phyloP scores from a whole-genome alignment of 345 rosid genomes.

The Raphanus raphanistrum region DNA sequence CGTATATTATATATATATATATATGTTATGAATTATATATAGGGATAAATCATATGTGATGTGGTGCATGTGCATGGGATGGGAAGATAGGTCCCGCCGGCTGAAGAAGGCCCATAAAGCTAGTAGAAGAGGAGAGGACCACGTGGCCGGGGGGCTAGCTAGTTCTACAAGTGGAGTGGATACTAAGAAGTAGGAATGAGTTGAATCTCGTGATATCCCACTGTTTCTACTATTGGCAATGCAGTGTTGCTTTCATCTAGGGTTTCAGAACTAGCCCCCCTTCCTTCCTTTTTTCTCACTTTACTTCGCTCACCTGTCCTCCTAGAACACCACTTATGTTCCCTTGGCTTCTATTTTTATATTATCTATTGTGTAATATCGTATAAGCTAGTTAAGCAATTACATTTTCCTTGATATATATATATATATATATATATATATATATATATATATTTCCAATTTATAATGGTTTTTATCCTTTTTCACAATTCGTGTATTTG shows the following conservation, averaged over 20 bases:
- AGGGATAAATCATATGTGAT: neutral
- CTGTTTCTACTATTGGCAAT: constrained; percentile 39
- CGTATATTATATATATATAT: neutral
- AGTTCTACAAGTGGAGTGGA: constrained; percentile 41
- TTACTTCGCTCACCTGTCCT: constrained; percentile 26
- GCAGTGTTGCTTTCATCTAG: constrained; percentile 39
- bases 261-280: constrained; percentile 38
- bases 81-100: constrained; percentile 32
- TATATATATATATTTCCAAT: neutral
- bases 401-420: neutral
- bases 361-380: constrained; percentile 6
- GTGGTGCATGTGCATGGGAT: constrained; percentile 40
- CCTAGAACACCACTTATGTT: constrained; percentile 14
- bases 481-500: neutral
- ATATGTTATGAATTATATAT: neutral
- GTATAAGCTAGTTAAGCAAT: constrained; percentile 3
- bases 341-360: neutral
- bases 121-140: constrained; percentile 37
- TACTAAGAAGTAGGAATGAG: constrained; percentile 41
- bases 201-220: constrained; percentile 40
- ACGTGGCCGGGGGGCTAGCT: constrained; percentile 35
- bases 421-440: neutral
- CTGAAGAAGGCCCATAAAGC: constrained; percentile 32
- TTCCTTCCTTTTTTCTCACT: constrained; percentile 15
- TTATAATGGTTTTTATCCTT: neutral